Evolutionary conservation across 2,329 filamentous ascomycete genomes (phyloP), one percentile per base, ranked within the genome.

Genomic region (Botrytis byssoidea): DNA sequence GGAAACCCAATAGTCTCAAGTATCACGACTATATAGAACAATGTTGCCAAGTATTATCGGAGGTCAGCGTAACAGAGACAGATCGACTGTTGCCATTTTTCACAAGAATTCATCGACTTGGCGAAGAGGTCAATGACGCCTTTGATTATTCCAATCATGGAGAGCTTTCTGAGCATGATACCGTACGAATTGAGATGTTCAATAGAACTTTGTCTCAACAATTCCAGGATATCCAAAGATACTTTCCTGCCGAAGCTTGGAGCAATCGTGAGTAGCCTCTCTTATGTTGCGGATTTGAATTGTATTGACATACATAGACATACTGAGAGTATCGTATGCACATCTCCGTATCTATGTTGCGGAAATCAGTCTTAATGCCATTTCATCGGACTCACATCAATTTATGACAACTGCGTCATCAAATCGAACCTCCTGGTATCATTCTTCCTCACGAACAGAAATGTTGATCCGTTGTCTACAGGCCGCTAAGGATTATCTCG

Each of bases 291-390:
- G 12, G 22, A 32, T 57, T 16, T 32, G 20, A 3, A 35, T 51
- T n/a, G 22, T 57, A 9, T 69, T 72, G 40, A 68, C 72, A 68
- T 1, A 14, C 44, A 6, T 32, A 44, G 48, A n/a, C 46, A 40
- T 22, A 55, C 7, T 71, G 18, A 71, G 32, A 40, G 1, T 32
- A 61, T 61, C 71, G 7, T 77, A 76, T 60, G 74, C 75, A 32
- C 67, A 75, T 64, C 70, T 76, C 18, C 74, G 74, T 7, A 76
- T 77, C n/a, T 76, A 79, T 20, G 44, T 79, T 25, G 75, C 77
- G 59, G 78, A 78, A 61, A 77, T 81, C 35, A 75, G 77, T 12
- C 77, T 80, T 25, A 79, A 81, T 32, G 74, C 74, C 20, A 55
- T 35, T 9, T 44, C 70, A 51, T 72, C 75, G 29, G 57, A 72